Conservation (phyloP, 768 basidiomycete genomes). For the Trametes maxima region DNA sequence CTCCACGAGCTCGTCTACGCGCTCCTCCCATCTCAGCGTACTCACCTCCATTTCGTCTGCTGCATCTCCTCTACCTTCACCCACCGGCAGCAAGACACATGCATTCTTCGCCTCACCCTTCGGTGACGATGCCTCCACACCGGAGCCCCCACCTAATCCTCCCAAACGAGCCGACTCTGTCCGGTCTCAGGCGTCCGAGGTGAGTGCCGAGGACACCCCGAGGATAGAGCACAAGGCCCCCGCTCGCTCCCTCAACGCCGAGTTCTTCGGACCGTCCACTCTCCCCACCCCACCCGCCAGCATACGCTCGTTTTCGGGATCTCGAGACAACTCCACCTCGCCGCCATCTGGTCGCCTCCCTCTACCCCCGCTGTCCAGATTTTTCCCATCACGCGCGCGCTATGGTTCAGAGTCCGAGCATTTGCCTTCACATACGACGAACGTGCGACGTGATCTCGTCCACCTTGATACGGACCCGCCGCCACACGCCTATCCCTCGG, state of each 20-base stretch:
- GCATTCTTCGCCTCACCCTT: conserved; percentile 40
- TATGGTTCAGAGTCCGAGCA: conserved; percentile 33
- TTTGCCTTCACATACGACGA: conserved; percentile 17
- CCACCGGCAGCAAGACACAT: conserved; percentile 34
- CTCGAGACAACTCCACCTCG: conserved; percentile 28
- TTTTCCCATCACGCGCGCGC: conserved; percentile 45
- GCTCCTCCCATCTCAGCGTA: conserved; percentile 31
- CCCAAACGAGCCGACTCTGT: conserved; percentile 14
- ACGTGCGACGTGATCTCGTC: conserved; percentile 24
- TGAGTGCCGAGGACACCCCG: conserved; percentile 26
- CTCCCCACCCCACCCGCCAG: conserved; percentile 29
- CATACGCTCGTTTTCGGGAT: conserved; percentile 30
- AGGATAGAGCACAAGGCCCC: conserved; percentile 24
- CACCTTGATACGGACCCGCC: conserved; percentile 17
- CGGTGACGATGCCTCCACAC: conserved; percentile 53
- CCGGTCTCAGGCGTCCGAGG: conserved; percentile 19
- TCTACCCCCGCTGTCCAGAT: conserved; percentile 32
- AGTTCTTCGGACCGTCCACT: conserved; percentile 28
- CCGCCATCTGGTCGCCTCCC: conserved; percentile 28
- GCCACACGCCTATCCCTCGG: conserved; percentile 4
- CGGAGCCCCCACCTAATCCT: conserved; percentile 39
- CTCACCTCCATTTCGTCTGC: conserved; percentile 28
- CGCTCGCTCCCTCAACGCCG: conserved; percentile 30
- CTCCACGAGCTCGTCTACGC: conserved; percentile 26
- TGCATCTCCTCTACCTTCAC: conserved; percentile 28